Base-by-base conservation (phyloP, 306 rosid genomes). In the Castanea sativa region DNA sequence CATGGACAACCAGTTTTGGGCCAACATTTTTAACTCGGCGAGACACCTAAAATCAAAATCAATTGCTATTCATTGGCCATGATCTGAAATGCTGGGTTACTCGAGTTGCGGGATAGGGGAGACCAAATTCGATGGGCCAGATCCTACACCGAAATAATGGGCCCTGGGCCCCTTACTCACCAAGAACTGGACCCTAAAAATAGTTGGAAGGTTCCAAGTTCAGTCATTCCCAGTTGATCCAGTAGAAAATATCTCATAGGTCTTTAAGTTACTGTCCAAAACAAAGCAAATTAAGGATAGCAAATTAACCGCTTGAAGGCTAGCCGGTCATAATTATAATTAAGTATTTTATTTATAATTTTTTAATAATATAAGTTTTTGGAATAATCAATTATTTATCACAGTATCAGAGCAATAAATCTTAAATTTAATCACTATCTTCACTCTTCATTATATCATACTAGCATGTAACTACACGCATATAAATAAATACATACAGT, bases 141-240 rank as follows among this genome's bases (percentile, higher is more conserved):
- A 35, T 7, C 4, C 16, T 1, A 21, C 51, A 33, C 25, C 25
- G 16, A 35, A 74, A 45, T 72, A 13, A 61, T 63, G 83, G 78
- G 69, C 59, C 74, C 60, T 21, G 69, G 83, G 78, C 59, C 59
- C 69, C 52, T 21, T 69, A 11, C 69, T 58, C 43, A 53, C 73
- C 43, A 55, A 80, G 69, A 55, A 16, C 65, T 51, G 73, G 73
- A 23, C 70, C 20, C 52, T 67, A 1, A 6, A 6, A 18, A 19
- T 67, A n/a, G 64, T 71, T 73, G 27, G 55, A 61, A 72, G 10
- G 77, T 70, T 30, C 73, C 29, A 33, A 58, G 5, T 43, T 57
- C 55, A 38, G 20, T 29, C 59, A 11, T 23, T 55, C 5, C 6
- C 51, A 20, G 15, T 67, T 55, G 51, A 49, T 67, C 35, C 43